Evolutionary conservation across 306 rosid genomes (phyloP).

Genomic region (Nissolia schottii): DNA sequence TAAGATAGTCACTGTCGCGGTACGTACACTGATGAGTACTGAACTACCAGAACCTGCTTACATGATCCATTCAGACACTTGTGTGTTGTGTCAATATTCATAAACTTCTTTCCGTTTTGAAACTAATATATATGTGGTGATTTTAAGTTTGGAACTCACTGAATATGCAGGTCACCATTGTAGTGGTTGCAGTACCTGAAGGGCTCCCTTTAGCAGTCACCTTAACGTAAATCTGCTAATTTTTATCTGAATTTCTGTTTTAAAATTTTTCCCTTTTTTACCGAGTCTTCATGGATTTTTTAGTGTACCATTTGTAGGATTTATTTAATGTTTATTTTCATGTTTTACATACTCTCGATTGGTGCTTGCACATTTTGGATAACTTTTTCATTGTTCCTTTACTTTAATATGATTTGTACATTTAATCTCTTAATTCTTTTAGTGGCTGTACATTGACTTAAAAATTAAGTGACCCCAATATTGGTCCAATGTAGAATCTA

Average conservation of each 20-base stretch:
- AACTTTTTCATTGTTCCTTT: not conserved
- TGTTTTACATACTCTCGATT: not conserved
- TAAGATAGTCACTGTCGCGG: slow-evolving; percentile 82
- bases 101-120: not conserved
- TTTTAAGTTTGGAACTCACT: not conserved
- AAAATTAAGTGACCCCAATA: not conserved
- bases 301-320: not conserved
- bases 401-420: not conserved
- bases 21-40: slow-evolving; percentile 29
- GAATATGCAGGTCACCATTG: slow-evolving; percentile 73
- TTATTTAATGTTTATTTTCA: too few relatives aligned
- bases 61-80: not conserved
- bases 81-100: slow-evolving; percentile 1
- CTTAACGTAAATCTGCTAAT: slow-evolving; percentile 62
- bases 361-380: not conserved
- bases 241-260: not conserved
- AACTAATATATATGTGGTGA: not conserved
- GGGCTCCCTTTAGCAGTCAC: slow-evolving; percentile 95
- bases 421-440: not conserved
- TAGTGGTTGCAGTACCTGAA: slow-evolving; percentile 97
- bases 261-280: not conserved
- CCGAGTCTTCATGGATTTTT: not conserved
- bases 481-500: not conserved
- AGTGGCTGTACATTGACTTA: not conserved
- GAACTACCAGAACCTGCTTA: not conserved